A percentile compares a stretch with the other conserved stretches of the same genome.
Conservation (phyloP, 2,329 filamentous ascomycete species). For the Fusarium circinatum region DNA sequence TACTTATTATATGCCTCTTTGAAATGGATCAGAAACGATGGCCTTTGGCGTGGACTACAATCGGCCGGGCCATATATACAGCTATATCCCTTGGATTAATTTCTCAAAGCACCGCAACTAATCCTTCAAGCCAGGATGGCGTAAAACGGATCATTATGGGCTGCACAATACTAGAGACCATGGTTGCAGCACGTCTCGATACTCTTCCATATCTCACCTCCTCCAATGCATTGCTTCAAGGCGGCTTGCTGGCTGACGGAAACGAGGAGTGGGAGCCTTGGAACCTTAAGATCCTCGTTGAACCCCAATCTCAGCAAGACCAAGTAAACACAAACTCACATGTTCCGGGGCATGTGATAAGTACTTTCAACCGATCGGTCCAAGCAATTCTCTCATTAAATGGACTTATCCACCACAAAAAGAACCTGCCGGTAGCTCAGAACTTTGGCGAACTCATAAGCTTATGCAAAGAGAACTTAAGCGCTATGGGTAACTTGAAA, state of each 20-base stretch:
- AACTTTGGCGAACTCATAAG: neutral
- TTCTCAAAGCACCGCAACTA: fast-evolving
- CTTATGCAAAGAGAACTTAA: neutral
- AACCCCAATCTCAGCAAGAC: fast-evolving
- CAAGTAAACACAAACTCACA: neutral
- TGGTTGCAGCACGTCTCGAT: neutral
- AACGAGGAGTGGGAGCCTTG: constrained; percentile 12
- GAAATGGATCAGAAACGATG: neutral
- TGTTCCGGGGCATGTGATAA: constrained; percentile 4
- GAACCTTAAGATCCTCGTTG: neutral
- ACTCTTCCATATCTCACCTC: neutral
- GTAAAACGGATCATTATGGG: neutral
- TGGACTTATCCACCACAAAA: neutral
- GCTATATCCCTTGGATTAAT: fast-evolving
- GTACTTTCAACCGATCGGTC: neutral
- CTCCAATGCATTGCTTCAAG: neutral
- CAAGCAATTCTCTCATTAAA: neutral
- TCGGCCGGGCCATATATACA: neutral
- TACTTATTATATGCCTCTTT: neutral
- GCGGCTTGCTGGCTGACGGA: neutral
- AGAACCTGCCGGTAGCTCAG: fast-evolving
- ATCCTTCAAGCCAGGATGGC: neutral
- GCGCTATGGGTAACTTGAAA: fast-evolving
- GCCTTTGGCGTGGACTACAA: neutral
- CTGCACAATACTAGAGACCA: neutral